A percentile compares a stretch with the other conserved stretches of the same genome.
These are phyloP conservation scores for Lepidium campestre DNA, from an alignment of 441 rosid genomes.

Conservation along the genomic window DNA sequence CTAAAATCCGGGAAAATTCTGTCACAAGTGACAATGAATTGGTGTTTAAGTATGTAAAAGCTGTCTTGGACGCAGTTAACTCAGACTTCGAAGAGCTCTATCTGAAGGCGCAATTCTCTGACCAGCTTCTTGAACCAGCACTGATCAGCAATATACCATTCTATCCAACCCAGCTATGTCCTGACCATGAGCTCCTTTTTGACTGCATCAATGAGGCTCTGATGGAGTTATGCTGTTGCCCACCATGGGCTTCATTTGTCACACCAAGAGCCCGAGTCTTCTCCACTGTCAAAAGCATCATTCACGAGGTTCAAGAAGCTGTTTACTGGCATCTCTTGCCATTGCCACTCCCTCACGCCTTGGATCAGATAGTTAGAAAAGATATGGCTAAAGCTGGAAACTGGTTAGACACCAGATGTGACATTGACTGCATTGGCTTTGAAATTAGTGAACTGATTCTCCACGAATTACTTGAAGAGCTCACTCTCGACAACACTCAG, in stretches of 20 bases:
- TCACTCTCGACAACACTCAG: slow-evolving; percentile 19
- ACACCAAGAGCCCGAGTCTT: slow-evolving; percentile 44
- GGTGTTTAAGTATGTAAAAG: slow-evolving; percentile 46
- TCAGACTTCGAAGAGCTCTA: slow-evolving; percentile 60
- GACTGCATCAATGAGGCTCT: slow-evolving; percentile 81
- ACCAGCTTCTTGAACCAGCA: slow-evolving; percentile 71
- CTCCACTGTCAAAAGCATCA: slow-evolving; percentile 39
- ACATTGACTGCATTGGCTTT: slow-evolving; percentile 47
- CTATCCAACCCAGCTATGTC: slow-evolving; percentile 54
- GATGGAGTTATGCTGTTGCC: slow-evolving; percentile 58
- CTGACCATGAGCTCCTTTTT: slow-evolving; percentile 64
- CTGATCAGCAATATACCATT: slow-evolving; percentile 50
- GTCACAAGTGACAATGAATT: slow-evolving; percentile 43
- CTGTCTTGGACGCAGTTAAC: slow-evolving; percentile 52
- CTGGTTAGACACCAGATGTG: slow-evolving; percentile 74
- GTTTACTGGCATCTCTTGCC: slow-evolving; percentile 69
- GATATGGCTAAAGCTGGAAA: slow-evolving; percentile 65
- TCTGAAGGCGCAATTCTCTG: slow-evolving; percentile 60
- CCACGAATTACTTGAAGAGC: slow-evolving; percentile 62
- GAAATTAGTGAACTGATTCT: slow-evolving; percentile 68
- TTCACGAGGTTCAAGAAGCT: slow-evolving; percentile 66
- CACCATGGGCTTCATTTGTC: slow-evolving; percentile 52
- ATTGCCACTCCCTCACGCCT: slow-evolving; percentile 47
- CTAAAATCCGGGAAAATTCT: slow-evolving; percentile 29
- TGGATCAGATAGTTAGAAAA: slow-evolving; percentile 78